Conservation (phyloP, 2,329 filamentous ascomycete species). For the Dothiorella sarmentorum region DNA sequence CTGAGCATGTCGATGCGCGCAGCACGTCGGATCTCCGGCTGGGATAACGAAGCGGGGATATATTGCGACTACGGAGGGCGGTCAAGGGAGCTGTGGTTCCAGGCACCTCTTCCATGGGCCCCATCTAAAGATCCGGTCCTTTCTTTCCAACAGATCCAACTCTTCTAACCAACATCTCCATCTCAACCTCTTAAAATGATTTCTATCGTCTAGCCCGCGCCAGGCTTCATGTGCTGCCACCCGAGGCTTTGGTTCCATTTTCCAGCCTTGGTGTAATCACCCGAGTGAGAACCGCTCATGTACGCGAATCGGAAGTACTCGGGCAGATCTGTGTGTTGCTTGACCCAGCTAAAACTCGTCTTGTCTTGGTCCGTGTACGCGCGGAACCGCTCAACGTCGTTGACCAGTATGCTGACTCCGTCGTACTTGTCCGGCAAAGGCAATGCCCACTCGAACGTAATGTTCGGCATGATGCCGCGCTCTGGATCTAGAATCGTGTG, state of each 20-base stretch:
- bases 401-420: slow-evolving; percentile 76
- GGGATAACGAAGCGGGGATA: not conserved
- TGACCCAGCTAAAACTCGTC: slow-evolving; percentile 57
- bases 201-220: slow-evolving; percentile 41
- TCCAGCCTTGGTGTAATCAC: slow-evolving; percentile 74
- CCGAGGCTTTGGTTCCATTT: slow-evolving; percentile 62
- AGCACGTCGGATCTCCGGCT: not conserved
- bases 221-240: slow-evolving; percentile 64
- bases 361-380: slow-evolving; percentile 60
- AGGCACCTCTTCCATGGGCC: not conserved
- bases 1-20: not conserved
- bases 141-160: not conserved
- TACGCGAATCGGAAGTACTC: slow-evolving; percentile 79
- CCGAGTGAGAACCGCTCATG: slow-evolving; percentile 61
- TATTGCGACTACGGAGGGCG: not conserved
- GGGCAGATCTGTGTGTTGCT: slow-evolving; percentile 42
- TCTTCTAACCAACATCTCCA: not conserved
- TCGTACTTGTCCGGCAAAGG: slow-evolving; percentile 55
- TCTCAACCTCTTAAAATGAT: not conserved
- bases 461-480: slow-evolving; percentile 48
- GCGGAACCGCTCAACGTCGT: slow-evolving; percentile 80
- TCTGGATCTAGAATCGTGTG: slow-evolving; percentile 45
- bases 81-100: too few relatives aligned
- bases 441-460: slow-evolving; percentile 60
- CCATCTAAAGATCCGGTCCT: not conserved